Percentiles rank a stretch among this genome's conserved stretches.
These are phyloP conservation scores for Fraxinus pennsylvanica DNA, from an alignment of 257 asterid species.

Conservation along the genomic window DNA sequence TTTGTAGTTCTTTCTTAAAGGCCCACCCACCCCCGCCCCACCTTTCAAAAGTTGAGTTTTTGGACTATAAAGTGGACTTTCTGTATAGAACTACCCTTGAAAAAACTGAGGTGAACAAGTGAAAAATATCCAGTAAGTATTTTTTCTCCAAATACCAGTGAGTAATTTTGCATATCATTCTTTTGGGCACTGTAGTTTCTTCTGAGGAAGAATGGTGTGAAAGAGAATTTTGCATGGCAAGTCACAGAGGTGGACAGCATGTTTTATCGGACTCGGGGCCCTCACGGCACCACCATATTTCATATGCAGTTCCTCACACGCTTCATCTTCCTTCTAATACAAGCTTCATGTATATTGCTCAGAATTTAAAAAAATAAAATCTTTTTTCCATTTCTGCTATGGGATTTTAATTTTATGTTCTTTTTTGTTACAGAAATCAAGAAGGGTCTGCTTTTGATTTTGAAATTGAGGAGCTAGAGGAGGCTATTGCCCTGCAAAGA, in stretches of 20 bases:
- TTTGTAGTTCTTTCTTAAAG: not conserved
- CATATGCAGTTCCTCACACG: conserved; percentile 41
- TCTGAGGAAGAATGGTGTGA: conserved; percentile 35
- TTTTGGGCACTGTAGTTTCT: not conserved
- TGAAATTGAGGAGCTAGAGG: conserved; percentile 40
- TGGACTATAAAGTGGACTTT: not conserved
- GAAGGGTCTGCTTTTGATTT: conserved; percentile 44
- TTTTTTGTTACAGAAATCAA: conserved; percentile 27
- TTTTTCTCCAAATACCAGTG: not conserved
- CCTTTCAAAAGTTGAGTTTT: not conserved
- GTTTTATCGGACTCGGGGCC: conserved; percentile 35
- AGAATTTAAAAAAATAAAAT: not conserved
- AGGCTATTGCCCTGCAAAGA: conserved; percentile 45
- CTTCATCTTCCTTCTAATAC: conserved; percentile 31
- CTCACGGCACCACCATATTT: conserved; percentile 30
- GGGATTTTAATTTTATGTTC: not conserved
- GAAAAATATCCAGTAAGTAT: not conserved
- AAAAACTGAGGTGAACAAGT: not conserved
- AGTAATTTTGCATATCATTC: not conserved
- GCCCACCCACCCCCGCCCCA: not conserved
- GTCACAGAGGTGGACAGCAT: conserved; percentile 42
- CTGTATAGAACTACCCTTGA: not conserved
- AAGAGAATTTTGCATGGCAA: conserved; percentile 44
- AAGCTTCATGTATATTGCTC: conserved; percentile 35
- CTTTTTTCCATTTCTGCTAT: not conserved